Evolutionary conservation across 169 alveolate genomes (phyloP).

Genomic region (Babesia gibsoni): DNA sequence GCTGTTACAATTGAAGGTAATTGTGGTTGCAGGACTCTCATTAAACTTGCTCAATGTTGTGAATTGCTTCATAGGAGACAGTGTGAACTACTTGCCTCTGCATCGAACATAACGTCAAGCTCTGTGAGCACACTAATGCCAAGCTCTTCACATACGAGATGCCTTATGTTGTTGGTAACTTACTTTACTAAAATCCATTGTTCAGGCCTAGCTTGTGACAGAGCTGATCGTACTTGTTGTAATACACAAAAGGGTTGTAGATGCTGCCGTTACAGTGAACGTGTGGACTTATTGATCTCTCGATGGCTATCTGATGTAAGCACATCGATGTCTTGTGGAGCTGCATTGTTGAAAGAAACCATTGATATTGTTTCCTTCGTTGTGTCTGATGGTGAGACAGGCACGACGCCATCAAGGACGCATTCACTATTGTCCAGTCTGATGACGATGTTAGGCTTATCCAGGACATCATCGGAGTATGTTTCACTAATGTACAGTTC

Average conservation of each 20-base stretch:
- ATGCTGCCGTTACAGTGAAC: background rate
- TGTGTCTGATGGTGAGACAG: background rate
- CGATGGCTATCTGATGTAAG: background rate
- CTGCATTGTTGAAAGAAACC: background rate
- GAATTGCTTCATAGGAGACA: background rate
- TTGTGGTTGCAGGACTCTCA: constrained; percentile 2
- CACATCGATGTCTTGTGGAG: background rate
- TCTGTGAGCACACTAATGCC: background rate
- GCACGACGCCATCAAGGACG: no score
- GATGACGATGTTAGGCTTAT: no score
- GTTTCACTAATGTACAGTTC: no score
- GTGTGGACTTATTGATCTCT: background rate
- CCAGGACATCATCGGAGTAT: no score
- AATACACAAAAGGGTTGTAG: background rate
- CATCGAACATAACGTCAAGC: no score
- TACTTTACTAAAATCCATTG: background rate
- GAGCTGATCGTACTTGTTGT: background rate
- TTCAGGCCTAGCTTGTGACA: background rate
- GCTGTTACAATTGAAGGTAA: background rate
- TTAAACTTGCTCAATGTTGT: background rate
- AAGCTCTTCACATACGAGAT: background rate
- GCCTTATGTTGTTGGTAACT: background rate
- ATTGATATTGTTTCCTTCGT: background rate
- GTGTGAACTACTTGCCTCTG: constrained; percentile 3
- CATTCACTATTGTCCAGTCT: no score